A percentile compares a stretch with the other conserved stretches of the same genome.
Evolutionary conservation across 495 filamentous ascomycete genomes (phyloP).

Genomic region (Neurospora cerealis): DNA sequence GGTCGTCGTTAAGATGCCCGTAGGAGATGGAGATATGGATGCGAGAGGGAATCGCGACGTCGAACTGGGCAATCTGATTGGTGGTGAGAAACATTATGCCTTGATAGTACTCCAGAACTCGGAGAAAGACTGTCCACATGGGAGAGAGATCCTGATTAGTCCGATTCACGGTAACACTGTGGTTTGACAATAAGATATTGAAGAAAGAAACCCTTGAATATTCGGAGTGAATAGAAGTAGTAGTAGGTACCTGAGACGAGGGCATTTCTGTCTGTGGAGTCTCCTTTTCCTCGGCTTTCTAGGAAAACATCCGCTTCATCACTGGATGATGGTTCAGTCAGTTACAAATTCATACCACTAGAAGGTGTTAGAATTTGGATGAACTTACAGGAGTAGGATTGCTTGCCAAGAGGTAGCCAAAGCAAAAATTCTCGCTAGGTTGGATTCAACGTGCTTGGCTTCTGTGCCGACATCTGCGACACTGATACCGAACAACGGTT

Average conservation of each 20-base stretch:
- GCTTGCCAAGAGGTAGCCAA: conserved; percentile 36
- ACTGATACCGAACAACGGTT: conserved; percentile 16
- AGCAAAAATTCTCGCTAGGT: conserved; percentile 30
- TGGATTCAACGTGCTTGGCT: conserved; percentile 12
- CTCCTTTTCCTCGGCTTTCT: conserved; percentile 23
- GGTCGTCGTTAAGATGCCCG: conserved; percentile 6
- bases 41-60: conserved; percentile 9
- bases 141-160: background rate
- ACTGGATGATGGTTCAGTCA: background rate
- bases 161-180: background rate
- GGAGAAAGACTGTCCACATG: conserved; percentile 36
- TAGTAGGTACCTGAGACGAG: conserved; percentile 26
- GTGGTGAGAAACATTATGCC: conserved; percentile 43
- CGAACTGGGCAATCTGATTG: conserved; percentile 20
- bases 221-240: background rate
- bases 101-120: conserved; percentile 45
- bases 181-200: background rate
- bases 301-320: conserved; percentile 42
- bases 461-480: conserved; percentile 13
- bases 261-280: conserved; percentile 17
- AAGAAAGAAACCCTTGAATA: background rate
- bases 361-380: background rate
- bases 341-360: background rate
- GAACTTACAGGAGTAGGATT: conserved; percentile 27
- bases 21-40: conserved; percentile 10